A percentile compares a stretch with the other conserved stretches of the same genome.
Evolutionary conservation across 306 rosid genomes (phyloP).

Genomic region (Erythrophleum fordii): DNA sequence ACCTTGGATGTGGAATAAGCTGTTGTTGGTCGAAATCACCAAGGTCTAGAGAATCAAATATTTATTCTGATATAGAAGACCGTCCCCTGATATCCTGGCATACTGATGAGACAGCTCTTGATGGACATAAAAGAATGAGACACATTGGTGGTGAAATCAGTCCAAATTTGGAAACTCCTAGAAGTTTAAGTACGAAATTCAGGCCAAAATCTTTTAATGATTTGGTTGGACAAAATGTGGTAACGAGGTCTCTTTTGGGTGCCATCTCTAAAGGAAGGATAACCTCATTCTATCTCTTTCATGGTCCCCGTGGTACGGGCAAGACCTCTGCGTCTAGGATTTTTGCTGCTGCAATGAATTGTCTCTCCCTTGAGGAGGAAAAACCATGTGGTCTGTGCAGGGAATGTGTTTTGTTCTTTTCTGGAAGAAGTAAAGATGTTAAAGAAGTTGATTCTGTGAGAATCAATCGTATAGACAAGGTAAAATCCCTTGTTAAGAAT

Average conservation of each 20-base stretch:
- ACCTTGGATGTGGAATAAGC: constrained; percentile 63
- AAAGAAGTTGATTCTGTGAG: constrained; percentile 76
- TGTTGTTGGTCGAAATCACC: constrained; percentile 80
- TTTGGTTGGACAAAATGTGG: constrained; percentile 84
- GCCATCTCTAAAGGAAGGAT: constrained; percentile 73
- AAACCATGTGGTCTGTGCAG: constrained; percentile 80
- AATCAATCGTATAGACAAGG: constrained; percentile 66
- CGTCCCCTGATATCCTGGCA: constrained; percentile 56
- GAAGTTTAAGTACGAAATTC: constrained; percentile 75
- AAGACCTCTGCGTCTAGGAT: constrained; percentile 83
- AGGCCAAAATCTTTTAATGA: constrained; percentile 74
- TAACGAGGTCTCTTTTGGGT: constrained; percentile 76
- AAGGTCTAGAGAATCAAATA: constrained; percentile 58
- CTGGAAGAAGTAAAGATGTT: constrained; percentile 77
- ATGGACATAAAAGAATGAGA: constrained; percentile 47
- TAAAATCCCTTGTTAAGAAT: constrained; percentile 67
- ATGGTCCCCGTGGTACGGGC: constrained; percentile 91
- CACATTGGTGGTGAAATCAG: constrained; percentile 44
- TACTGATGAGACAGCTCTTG: constrained; percentile 43
- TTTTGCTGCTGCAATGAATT: constrained; percentile 88
- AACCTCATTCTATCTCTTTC: constrained; percentile 73
- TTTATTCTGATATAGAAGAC: constrained; percentile 50
- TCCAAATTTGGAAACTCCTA: constrained; percentile 59
- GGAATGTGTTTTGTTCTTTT: constrained; percentile 67
- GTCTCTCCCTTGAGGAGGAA: constrained; percentile 58